Percentiles rank a stretch among this genome's conserved stretches.
Evolutionary conservation across 2,329 filamentous ascomycete species (phyloP).

Genomic region (Trichoderma brevicompactum): DNA sequence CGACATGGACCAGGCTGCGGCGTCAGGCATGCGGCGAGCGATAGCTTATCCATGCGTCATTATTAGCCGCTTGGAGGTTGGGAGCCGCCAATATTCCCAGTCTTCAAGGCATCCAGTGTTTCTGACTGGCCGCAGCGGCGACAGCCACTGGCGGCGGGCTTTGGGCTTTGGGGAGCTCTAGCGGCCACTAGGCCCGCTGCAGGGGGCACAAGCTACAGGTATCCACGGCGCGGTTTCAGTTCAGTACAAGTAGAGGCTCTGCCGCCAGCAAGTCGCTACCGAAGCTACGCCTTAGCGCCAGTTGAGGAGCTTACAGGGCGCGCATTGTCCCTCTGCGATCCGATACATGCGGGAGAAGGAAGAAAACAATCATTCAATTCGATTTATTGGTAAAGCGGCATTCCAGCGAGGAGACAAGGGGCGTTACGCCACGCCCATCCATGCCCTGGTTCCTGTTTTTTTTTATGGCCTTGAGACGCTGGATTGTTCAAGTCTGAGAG

Average conservation of each 20-base stretch:
- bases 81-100: slow-evolving; percentile 13
- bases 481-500: background rate
- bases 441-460: slow-evolving; percentile 18
- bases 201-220: background rate
- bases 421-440: slow-evolving; percentile 18
- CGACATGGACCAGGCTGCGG: slow-evolving; percentile 12
- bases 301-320: slow-evolving; percentile 5
- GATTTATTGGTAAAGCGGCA: slow-evolving; percentile 10
- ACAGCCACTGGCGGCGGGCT: slow-evolving; percentile 5
- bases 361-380: background rate
- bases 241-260: slow-evolving; percentile 9
- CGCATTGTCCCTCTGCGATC: background rate
- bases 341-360: background rate
- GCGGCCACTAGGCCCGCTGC: slow-evolving; percentile 19
- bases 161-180: background rate
- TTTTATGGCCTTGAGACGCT: background rate
- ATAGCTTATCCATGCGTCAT: slow-evolving; percentile 29
- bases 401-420: slow-evolving; percentile 6
- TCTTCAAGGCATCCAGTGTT: background rate
- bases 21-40: background rate
- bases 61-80: slow-evolving; percentile 20
- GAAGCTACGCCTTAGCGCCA: background rate
- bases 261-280: background rate
- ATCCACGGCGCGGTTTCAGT: slow-evolving; percentile 12
- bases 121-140: slow-evolving; percentile 16